A percentile compares a stretch with the other conserved stretches of the same genome.
phyloP scores from a whole-genome alignment of 345 rosid genomes.

The Cardiospermum halicacabum region DNA sequence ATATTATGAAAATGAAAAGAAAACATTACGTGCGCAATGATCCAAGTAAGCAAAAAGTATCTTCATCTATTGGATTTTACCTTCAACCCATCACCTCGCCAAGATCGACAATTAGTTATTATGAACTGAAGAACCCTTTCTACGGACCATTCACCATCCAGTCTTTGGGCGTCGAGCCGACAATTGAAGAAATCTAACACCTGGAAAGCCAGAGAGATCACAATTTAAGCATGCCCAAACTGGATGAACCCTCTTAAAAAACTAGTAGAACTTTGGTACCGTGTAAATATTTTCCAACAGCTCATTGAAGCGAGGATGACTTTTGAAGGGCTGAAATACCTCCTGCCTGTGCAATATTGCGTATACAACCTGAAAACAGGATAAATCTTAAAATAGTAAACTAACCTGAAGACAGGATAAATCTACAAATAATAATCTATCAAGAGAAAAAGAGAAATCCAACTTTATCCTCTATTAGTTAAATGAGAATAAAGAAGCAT shows the following conservation, averaged over 20 bases:
- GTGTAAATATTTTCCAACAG: conserved; percentile 83
- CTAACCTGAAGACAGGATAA: background rate
- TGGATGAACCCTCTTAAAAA: background rate
- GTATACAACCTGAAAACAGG: conserved; percentile 66
- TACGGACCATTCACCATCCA: conserved; percentile 93
- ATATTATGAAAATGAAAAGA: background rate
- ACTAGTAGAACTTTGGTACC: conserved; percentile 30
- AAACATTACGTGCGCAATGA: too few relatives aligned
- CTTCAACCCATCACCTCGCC: conserved; percentile 99
- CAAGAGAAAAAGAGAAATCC: background rate
- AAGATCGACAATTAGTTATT: conserved; percentile 70
- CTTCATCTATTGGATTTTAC: conserved; percentile 25
- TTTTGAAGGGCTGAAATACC: conserved; percentile 85
- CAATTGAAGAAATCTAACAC: conserved; percentile 88
- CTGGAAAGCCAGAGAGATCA: conserved; percentile 28
- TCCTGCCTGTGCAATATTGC: conserved; percentile 97
- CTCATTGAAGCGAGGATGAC: conserved; percentile 85
- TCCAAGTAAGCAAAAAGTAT: background rate
- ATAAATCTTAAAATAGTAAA: background rate
- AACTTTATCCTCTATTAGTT: background rate
- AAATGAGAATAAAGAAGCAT: conserved; percentile 1
- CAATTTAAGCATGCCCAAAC: background rate
- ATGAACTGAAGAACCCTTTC: conserved; percentile 85
- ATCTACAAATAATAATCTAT: too few relatives aligned
- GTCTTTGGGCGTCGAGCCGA: conserved; percentile 81